phyloP scores from a whole-genome alignment of 257 asterid species.

The Paulownia fortunei region DNA sequence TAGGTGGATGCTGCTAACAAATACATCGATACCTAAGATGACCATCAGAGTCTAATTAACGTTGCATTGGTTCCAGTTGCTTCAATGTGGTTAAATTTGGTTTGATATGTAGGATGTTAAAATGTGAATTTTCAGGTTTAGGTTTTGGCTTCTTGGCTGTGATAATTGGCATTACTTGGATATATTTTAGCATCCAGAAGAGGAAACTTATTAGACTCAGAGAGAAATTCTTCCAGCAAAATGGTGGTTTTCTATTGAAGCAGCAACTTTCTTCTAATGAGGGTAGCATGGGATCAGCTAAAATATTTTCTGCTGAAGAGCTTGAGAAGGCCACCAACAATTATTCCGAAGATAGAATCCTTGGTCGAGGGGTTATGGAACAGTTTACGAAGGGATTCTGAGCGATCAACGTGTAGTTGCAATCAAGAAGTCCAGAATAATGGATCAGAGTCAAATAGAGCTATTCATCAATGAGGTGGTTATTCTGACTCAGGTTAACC shows the following conservation, averaged over 20 bases:
- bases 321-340: too few relatives aligned
- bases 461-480: conserved; percentile 35
- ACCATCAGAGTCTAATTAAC: too few relatives aligned
- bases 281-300: too few relatives aligned
- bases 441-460: conserved; percentile 38
- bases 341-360: conserved; percentile 27
- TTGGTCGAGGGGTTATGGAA: conserved; percentile 37
- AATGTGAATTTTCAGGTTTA: conserved; percentile 24
- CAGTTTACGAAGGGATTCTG: conserved; percentile 32
- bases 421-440: conserved; percentile 31
- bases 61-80: too few relatives aligned
- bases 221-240: conserved; percentile 29
- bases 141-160: conserved; percentile 34
- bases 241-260: conserved; percentile 37
- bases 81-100: not conserved
- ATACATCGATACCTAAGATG: too few relatives aligned
- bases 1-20: too few relatives aligned
- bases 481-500: conserved; percentile 33
- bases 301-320: too few relatives aligned
- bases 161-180: not conserved
- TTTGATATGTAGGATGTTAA: not conserved
- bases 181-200: conserved; percentile 18
- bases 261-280: too few relatives aligned
- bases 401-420: too few relatives aligned
- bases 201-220: conserved; percentile 30